Conservation (phyloP, 805 yeast genomes). For the Candida awuae region DNA sequence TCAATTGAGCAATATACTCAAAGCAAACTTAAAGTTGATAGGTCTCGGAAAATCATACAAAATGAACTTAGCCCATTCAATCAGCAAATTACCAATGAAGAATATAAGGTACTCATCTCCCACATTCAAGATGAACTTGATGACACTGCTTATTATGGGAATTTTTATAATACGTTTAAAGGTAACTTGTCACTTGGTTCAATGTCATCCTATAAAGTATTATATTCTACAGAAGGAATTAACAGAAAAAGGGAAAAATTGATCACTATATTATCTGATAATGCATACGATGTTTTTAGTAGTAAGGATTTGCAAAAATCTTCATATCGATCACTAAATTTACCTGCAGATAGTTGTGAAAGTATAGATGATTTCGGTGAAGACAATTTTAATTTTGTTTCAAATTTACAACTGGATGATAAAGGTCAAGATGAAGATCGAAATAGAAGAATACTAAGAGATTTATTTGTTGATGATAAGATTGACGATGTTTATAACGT, state of each 20-base stretch:
- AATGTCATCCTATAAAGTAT: constrained; percentile 31
- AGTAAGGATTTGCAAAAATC: constrained; percentile 2
- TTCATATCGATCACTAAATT: not conserved
- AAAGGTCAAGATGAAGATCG: constrained; percentile 43
- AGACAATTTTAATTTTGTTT: not conserved
- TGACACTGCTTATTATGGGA: constrained; percentile 40
- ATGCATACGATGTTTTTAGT: constrained; percentile 3
- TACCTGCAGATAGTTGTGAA: not conserved
- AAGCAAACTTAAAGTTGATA: not conserved
- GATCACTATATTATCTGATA: constrained; percentile 27
- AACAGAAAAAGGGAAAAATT: constrained; percentile 60
- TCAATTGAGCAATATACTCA: constrained; percentile 3
- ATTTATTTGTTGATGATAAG: constrained; percentile 60
- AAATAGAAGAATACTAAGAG: constrained; percentile 65
- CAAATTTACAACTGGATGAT: not conserved
- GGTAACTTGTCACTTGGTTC: constrained; percentile 24
- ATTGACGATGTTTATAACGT: constrained; percentile 71
- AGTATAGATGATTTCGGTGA: not conserved
- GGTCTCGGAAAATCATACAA: constrained; percentile 3
- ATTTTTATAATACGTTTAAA: constrained; percentile 41
- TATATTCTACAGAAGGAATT: constrained; percentile 65
- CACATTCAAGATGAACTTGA: constrained; percentile 60
- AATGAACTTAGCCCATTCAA: constrained; percentile 30
- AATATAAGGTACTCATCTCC: constrained; percentile 42
- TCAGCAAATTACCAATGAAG: constrained; percentile 35